Conservation (phyloP, 768 basidiomycete species). For the Tricholoma sp. region DNA sequence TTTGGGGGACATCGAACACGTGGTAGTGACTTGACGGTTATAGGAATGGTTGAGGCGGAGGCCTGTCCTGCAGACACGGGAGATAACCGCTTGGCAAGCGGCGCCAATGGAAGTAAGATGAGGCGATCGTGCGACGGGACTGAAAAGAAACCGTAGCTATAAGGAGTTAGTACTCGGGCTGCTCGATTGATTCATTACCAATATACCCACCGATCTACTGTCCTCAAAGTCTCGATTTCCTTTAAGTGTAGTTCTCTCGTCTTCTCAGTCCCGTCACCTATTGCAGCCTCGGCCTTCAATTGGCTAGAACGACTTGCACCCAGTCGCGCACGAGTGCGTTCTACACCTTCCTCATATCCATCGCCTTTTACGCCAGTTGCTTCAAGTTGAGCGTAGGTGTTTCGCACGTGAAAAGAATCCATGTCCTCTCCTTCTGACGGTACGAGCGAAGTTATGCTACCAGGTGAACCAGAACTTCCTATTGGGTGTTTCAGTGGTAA, state of each 20-base stretch:
- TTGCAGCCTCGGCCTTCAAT: constrained; percentile 47
- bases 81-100: constrained; percentile 56
- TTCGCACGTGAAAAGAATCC: constrained; percentile 79
- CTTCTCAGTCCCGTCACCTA: constrained; percentile 58
- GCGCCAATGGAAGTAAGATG: constrained; percentile 59
- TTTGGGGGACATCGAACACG: constrained; percentile 45
- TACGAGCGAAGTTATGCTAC: constrained; percentile 56
- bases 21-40: constrained; percentile 43
- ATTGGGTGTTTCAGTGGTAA: constrained; percentile 34
- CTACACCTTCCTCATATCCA: constrained; percentile 90
- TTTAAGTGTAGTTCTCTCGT: constrained; percentile 61
- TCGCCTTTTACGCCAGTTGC: constrained; percentile 89
- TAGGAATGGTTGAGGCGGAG: constrained; percentile 39
- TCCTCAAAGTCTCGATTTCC: constrained; percentile 68
- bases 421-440: constrained; percentile 78
- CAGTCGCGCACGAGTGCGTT: constrained; percentile 80
- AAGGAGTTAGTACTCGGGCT: constrained; percentile 2
- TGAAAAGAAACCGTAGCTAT: constrained; percentile 89
- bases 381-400: constrained; percentile 88
- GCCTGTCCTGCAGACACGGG: constrained; percentile 40
- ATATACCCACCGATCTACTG: constrained; percentile 77
- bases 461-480: constrained; percentile 22
- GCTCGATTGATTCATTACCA: not conserved
- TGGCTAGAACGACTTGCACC: constrained; percentile 54
- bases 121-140: constrained; percentile 81